Base-by-base conservation (phyloP, 2,329 filamentous ascomycete genomes). In the Fusarium floridanum region DNA sequence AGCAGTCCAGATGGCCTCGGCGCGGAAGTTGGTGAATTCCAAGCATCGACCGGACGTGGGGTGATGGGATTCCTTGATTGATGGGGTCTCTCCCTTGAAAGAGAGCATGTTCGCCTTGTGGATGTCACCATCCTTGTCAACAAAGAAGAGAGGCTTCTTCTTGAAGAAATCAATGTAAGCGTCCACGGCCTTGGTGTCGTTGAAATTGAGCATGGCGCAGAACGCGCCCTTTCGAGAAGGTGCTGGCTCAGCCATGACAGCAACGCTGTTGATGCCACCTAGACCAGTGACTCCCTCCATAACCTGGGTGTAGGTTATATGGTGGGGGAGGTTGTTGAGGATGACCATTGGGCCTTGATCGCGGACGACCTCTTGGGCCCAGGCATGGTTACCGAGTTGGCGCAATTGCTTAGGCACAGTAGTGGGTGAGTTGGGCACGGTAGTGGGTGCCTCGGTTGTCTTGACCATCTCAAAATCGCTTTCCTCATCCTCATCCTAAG, bases 1-100 rank as follows among this genome's bases (percentile, higher is more conserved):
- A 0, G 80, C 63, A 1, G 60, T 39, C 79, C 79, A 81, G 2
- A 82, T 29, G 0, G 69, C 66, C 0, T 10, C 16, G 1, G 24
- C 22, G 0, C 79, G 79, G 5, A 82, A 79, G 1, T 61, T 22
- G 1, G 45, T 12, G 0, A 82, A 17, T 0, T 36, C n/a, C 0
- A 82, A 39, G 0, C 71, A 67, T 0, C 80, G 73, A 0, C 75
- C 68, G 2, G 73, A 66, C 1, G 22, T 17, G 2, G 34, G 71
- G 11, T 45, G 62, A 0, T 57, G 43, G 2, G 8, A 4, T 0
- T 53, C n/a, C 4, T 3, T 55, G 17, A 1, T 67, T 36, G 1
- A n/a, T 5, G 20, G 34, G 11, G 6, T 12, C 17, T 17, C 17
- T 14, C 17, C 10, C 17, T 53, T 12, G 17, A 8, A 53, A 11